Percentiles rank a stretch among this genome's conserved stretches.
Conservation (phyloP, 352 stramenopile species). For the Pythium coloratum region DNA sequence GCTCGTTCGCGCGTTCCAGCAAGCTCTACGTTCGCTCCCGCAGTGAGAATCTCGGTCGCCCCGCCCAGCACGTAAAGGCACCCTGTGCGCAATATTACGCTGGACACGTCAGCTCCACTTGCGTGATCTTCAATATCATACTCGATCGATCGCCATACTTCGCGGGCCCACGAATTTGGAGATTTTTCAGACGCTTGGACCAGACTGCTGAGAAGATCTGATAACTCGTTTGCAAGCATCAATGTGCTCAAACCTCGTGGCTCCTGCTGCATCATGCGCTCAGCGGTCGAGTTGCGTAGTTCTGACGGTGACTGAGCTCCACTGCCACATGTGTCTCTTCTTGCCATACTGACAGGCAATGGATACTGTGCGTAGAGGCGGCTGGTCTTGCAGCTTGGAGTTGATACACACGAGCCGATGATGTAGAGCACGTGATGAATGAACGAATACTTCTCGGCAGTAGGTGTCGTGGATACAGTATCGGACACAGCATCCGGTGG, state of each 20-base stretch:
- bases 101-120: background rate
- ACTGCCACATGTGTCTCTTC: background rate
- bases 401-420: constrained; percentile 15
- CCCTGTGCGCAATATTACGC: background rate
- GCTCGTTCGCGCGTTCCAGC: constrained; percentile 15
- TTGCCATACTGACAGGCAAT: background rate
- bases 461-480: background rate
- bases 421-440: constrained; percentile 10
- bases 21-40: constrained; percentile 14
- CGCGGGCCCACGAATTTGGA: background rate
- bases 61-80: constrained; percentile 23
- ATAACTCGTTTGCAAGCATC: constrained; percentile 19
- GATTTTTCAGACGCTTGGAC: background rate
- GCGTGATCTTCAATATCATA: background rate
- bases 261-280: constrained; percentile 12
- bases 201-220: background rate
- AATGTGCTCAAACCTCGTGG: background rate
- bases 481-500: constrained; percentile 3
- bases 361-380: background rate
- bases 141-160: background rate
- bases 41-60: background rate
- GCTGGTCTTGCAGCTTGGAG: background rate
- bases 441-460: background rate
- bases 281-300: constrained; percentile 21
- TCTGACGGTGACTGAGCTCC: background rate